Conservation (phyloP, 768 basidiomycete genomes). For the Calvatia gigantea region DNA sequence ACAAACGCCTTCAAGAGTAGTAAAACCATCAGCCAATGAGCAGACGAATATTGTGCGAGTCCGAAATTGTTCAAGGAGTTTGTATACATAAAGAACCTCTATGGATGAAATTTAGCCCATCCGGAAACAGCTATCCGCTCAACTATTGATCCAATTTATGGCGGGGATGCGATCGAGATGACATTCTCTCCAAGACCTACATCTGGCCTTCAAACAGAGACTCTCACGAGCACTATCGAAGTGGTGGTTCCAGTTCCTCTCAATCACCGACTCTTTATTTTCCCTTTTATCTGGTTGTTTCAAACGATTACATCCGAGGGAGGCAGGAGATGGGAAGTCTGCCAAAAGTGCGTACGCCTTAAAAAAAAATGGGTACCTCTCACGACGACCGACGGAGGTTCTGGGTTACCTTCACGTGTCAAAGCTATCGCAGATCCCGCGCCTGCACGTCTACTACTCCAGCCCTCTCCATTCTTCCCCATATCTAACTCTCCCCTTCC, state of each 20-base stretch:
- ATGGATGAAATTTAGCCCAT: slow-evolving; percentile 44
- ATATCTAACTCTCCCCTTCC: not conserved
- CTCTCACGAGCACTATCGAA: slow-evolving; percentile 68
- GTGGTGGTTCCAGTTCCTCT: slow-evolving; percentile 66
- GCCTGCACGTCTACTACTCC: too few relatives aligned
- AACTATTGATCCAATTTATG: slow-evolving; percentile 42
- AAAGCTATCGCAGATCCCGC: slow-evolving; percentile 4
- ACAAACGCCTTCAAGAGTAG: slow-evolving; percentile 42
- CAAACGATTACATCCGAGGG: slow-evolving; percentile 59
- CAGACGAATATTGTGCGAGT: slow-evolving; percentile 76
- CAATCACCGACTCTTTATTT: slow-evolving; percentile 68
- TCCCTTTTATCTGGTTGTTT: slow-evolving; percentile 82
- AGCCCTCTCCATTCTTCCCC: slow-evolving; percentile 3
- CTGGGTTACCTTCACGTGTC: slow-evolving; percentile 13
- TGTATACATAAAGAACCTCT: slow-evolving; percentile 60
- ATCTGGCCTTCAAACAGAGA: slow-evolving; percentile 64
- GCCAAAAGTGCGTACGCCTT: slow-evolving; percentile 76
- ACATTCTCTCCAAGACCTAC: slow-evolving; percentile 53
- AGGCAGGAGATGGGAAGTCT: slow-evolving; percentile 74
- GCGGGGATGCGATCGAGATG: slow-evolving; percentile 45
- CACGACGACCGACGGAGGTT: slow-evolving; percentile 10
- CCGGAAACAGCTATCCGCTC: slow-evolving; percentile 37
- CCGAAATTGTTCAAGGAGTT: slow-evolving; percentile 76
- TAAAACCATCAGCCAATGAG: slow-evolving; percentile 71
- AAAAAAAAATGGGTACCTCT: slow-evolving; percentile 44